Conservation (phyloP, 768 basidiomycete genomes). For the Clitopilus hobsonii region DNA sequence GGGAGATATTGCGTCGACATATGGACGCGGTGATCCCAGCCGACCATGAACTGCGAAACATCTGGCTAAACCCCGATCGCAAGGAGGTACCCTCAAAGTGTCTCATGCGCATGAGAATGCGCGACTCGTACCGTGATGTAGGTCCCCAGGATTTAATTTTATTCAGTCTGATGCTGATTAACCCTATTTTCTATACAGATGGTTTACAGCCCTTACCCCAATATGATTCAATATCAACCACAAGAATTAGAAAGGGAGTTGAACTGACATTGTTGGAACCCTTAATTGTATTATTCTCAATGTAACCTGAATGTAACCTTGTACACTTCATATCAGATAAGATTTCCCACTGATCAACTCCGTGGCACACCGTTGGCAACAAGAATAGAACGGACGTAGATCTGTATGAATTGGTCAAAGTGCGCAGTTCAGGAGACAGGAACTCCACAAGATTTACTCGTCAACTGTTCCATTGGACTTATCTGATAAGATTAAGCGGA, state of each 20-base stretch:
- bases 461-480: background rate
- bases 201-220: constrained; percentile 48
- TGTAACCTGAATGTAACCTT: background rate
- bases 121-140: constrained; percentile 53
- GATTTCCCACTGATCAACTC: background rate
- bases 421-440: background rate
- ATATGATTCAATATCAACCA: constrained; percentile 48
- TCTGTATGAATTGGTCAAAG: background rate
- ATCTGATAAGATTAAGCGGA: constrained; percentile 1
- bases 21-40: constrained; percentile 39
- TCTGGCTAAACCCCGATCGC: constrained; percentile 40
- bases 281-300: background rate
- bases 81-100: constrained; percentile 47
- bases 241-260: background rate
- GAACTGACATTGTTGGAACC: background rate
- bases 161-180: background rate
- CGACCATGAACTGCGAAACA: constrained; percentile 38
- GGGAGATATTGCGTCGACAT: constrained; percentile 43
- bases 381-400: background rate
- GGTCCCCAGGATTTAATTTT: constrained; percentile 15
- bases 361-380: background rate
- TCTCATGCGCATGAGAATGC: constrained; percentile 54
- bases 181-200: constrained; percentile 25
- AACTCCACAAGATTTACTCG: background rate
- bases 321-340: constrained; percentile 5